phyloP scores from a whole-genome alignment of 2,329 filamentous ascomycete genomes.

The Paecilomyces sp. region DNA sequence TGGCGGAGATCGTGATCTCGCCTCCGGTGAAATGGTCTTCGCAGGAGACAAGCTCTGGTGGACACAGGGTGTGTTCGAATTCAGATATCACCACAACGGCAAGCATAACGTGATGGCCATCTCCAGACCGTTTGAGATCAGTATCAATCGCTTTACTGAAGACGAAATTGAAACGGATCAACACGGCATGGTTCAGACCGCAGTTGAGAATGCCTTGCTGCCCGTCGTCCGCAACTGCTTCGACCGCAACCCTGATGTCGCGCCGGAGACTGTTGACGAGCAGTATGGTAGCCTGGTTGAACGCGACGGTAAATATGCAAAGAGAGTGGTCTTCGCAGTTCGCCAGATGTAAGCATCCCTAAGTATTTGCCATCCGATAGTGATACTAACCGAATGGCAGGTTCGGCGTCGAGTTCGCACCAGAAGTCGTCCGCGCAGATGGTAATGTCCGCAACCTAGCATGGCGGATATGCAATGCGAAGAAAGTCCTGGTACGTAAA shows the following conservation, averaged over 20 bases:
- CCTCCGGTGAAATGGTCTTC: constrained; percentile 79
- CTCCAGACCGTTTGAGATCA: constrained; percentile 86
- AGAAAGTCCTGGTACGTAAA: constrained; percentile 76
- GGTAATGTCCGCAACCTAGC: constrained; percentile 84
- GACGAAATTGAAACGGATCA: constrained; percentile 56
- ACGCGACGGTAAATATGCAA: constrained; percentile 80
- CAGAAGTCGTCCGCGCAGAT: constrained; percentile 86
- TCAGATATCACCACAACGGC: constrained; percentile 91
- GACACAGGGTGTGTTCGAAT: constrained; percentile 93
- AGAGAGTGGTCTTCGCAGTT: constrained; percentile 86
- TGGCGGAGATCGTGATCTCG: constrained; percentile 49
- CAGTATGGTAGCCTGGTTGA: constrained; percentile 80
- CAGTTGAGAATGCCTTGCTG: constrained; percentile 70
- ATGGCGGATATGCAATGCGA: constrained; percentile 92
- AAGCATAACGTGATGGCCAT: constrained; percentile 91
- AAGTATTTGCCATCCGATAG: not conserved
- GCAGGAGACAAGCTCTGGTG: constrained; percentile 93
- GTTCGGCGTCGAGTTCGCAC: constrained; percentile 90
- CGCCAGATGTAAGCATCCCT: constrained; percentile 67
- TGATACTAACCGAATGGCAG: constrained; percentile 25
- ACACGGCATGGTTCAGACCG: constrained; percentile 56
- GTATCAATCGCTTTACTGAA: constrained; percentile 73
- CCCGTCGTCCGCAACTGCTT: constrained; percentile 87
- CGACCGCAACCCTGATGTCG: constrained; percentile 84
- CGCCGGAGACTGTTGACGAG: constrained; percentile 71